Conservation (phyloP, 768 basidiomycete genomes). For the Lepiota brunneoincarnata region DNA sequence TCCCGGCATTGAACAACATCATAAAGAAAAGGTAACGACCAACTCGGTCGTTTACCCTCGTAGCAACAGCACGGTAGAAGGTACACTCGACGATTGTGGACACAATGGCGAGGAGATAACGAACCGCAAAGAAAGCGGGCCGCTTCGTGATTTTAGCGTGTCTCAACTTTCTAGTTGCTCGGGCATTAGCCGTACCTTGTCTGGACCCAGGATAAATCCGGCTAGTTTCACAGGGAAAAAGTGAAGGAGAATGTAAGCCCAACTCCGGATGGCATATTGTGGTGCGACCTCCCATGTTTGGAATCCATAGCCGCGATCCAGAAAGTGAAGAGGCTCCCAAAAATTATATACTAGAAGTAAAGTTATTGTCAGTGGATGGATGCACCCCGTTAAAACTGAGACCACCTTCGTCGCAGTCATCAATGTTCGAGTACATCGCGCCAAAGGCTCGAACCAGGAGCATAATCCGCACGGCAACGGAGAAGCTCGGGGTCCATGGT, state of each 20-base stretch:
- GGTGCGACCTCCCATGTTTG: constrained; percentile 99
- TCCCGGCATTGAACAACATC: constrained; percentile 81
- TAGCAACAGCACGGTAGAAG: constrained; percentile 78
- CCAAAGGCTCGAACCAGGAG: constrained; percentile 75
- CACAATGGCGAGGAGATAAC: constrained; percentile 72
- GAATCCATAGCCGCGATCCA: constrained; percentile 83
- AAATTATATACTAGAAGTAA: constrained; percentile 85
- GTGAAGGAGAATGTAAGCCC: constrained; percentile 89
- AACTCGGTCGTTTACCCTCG: constrained; percentile 82
- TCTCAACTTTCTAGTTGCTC: not conserved
- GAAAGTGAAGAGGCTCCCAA: constrained; percentile 96
- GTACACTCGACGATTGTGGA: constrained; percentile 76
- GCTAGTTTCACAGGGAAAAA: constrained; percentile 62
- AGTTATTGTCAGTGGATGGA: not conserved
- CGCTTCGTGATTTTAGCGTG: constrained; percentile 46
- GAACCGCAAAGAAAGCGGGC: constrained; percentile 84
- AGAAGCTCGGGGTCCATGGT: constrained; percentile 86
- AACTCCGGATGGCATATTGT: constrained; percentile 87
- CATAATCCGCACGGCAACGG: constrained; percentile 79
- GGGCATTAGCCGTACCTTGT: constrained; percentile 51
- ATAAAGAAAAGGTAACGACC: constrained; percentile 94
- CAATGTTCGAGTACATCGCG: constrained; percentile 94
- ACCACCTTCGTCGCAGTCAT: constrained; percentile 95
- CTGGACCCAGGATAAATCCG: constrained; percentile 45
- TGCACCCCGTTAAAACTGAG: not conserved